These are phyloP conservation scores for Geotrichum aggregatum DNA, from an alignment of 1,139 yeast species.

Conservation along the genomic window DNA sequence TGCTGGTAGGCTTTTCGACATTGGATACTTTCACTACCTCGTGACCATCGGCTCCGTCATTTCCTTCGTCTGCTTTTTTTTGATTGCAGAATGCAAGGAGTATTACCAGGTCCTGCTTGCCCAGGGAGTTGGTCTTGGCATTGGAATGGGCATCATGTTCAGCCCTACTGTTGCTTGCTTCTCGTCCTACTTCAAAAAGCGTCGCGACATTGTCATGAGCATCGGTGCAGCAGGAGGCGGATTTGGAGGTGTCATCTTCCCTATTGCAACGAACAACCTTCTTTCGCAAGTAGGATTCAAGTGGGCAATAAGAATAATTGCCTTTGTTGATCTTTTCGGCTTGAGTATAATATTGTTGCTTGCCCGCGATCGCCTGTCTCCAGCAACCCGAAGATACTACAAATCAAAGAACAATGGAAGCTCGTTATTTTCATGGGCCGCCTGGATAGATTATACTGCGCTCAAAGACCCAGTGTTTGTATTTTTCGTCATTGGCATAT, in stretches of 20 bases:
- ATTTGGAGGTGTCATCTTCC: conserved; percentile 54
- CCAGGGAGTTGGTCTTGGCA: conserved; percentile 49
- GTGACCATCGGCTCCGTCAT: conserved; percentile 46
- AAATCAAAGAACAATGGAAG: neutral
- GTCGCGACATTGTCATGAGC: conserved; percentile 53
- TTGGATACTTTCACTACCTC: conserved; percentile 28
- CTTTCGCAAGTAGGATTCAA: conserved; percentile 44
- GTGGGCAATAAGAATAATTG: conserved; percentile 47
- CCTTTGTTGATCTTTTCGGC: conserved; percentile 10
- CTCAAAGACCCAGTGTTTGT: conserved; percentile 15
- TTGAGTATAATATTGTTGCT: conserved; percentile 1
- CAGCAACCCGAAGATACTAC: conserved; percentile 4
- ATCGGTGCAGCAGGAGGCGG: conserved; percentile 56
- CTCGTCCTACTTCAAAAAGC: conserved; percentile 41
- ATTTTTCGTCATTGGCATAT: conserved; percentile 13
- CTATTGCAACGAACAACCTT: conserved; percentile 39
- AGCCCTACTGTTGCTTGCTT: conserved; percentile 15
- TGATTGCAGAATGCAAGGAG: conserved; percentile 46
- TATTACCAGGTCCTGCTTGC: conserved; percentile 52
- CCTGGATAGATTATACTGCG: conserved; percentile 16
- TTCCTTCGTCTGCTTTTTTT: conserved; percentile 46
- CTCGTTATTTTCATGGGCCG: conserved; percentile 1
- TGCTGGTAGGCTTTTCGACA: conserved; percentile 39
- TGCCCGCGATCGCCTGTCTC: conserved; percentile 10
- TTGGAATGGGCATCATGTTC: conserved; percentile 37